phyloP scores from a whole-genome alignment of 805 yeast genomes.

The Saturnispora sekii region DNA sequence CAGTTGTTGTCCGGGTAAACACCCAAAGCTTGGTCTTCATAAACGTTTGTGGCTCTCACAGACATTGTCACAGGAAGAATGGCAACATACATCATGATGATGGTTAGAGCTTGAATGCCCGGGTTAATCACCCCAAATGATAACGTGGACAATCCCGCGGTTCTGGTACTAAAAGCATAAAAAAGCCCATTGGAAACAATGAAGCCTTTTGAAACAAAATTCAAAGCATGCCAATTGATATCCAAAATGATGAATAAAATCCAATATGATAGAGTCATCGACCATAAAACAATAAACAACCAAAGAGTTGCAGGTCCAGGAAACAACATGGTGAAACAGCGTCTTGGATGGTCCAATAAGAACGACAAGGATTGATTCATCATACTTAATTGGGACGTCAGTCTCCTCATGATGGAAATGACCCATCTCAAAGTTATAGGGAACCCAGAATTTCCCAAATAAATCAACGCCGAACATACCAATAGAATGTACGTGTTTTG shows the following conservation, averaged over 20 bases:
- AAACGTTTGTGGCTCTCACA: slow-evolving; percentile 89
- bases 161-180: slow-evolving; percentile 86
- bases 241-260: slow-evolving; percentile 72
- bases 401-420: slow-evolving; percentile 66
- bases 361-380: slow-evolving; percentile 70
- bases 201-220: slow-evolving; percentile 45
- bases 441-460: slow-evolving; percentile 89
- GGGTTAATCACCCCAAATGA: slow-evolving; percentile 66
- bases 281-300: slow-evolving; percentile 69
- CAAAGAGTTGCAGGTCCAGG: slow-evolving; percentile 93
- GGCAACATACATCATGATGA: slow-evolving; percentile 96
- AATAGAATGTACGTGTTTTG: slow-evolving; percentile 55
- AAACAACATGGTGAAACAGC: slow-evolving; percentile 85
- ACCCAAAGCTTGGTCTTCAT: slow-evolving; percentile 92
- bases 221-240: slow-evolving; percentile 40
- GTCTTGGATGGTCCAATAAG: slow-evolving; percentile 86
- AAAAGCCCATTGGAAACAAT: slow-evolving; percentile 72
- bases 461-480: slow-evolving; percentile 55
- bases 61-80: slow-evolving; percentile 92
- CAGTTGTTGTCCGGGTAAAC: slow-evolving; percentile 35
- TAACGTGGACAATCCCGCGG: slow-evolving; percentile 79
- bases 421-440: slow-evolving; percentile 72
- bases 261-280: slow-evolving; percentile 65
- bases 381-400: slow-evolving; percentile 54
- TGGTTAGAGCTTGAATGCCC: slow-evolving; percentile 82